Conservation (phyloP, 2,329 filamentous ascomycete genomes). For the Alternaria brassicae region DNA sequence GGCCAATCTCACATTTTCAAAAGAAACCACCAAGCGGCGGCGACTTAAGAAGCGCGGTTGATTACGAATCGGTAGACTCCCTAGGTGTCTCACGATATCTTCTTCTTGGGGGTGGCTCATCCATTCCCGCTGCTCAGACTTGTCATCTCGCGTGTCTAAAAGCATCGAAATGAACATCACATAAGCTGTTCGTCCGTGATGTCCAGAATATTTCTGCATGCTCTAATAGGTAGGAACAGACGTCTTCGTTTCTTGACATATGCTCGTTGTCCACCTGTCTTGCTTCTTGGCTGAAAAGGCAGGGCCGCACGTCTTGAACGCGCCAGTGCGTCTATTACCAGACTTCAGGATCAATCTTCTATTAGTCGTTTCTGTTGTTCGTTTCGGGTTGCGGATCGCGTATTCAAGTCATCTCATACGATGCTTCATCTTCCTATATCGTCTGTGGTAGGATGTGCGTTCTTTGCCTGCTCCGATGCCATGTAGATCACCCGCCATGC, state of each 20-base stretch:
- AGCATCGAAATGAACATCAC: neutral
- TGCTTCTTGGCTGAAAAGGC: neutral
- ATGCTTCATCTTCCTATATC: neutral
- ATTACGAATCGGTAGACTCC: neutral
- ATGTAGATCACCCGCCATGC: neutral
- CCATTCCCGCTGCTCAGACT: neutral
- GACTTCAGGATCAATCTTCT: neutral
- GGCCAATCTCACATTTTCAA: neutral
- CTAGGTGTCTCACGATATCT: neutral
- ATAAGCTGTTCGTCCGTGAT: neutral
- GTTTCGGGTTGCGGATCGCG: neutral
- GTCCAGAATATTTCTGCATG: neutral
- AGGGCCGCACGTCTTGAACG: neutral
- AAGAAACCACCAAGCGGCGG: neutral
- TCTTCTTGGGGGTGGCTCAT: neutral
- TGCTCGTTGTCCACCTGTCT: neutral
- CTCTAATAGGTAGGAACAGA: neutral
- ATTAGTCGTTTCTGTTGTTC: no score
- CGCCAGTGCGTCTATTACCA: neutral
- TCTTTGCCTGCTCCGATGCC: neutral
- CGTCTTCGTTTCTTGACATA: neutral
- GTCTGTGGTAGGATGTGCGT: neutral
- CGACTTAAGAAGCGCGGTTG: neutral
- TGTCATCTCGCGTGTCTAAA: neutral
- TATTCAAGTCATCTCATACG: neutral